Conservation (phyloP, 1,139 yeast genomes). For the Neolecta irregularis region DNA sequence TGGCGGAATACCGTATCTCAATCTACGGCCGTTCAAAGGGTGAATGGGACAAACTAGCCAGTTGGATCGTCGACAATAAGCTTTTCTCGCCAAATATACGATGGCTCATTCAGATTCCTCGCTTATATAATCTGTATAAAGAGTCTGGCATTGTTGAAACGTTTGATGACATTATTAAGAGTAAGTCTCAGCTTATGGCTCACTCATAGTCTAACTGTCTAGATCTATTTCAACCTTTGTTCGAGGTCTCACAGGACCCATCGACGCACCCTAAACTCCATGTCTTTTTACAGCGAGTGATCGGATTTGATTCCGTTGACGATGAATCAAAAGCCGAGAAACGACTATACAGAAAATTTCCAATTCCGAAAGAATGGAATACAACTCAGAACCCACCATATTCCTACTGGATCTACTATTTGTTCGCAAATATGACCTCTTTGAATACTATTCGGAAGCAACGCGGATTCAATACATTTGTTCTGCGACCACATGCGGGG, state of each 20-base stretch:
- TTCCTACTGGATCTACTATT: conserved; percentile 79
- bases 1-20: conserved; percentile 65
- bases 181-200: not conserved
- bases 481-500: conserved; percentile 92
- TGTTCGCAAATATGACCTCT: conserved; percentile 72
- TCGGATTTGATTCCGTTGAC: conserved; percentile 96
- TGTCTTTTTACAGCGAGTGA: conserved; percentile 77
- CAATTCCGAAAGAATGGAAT: conserved; percentile 72
- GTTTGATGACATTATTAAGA: conserved; percentile 60
- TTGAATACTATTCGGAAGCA: conserved; percentile 66
- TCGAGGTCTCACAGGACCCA: conserved; percentile 80
- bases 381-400: conserved; percentile 81
- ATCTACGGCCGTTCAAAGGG: conserved; percentile 17
- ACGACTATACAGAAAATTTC: conserved; percentile 63
- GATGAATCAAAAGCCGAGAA: conserved; percentile 91
- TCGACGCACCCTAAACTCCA: conserved; percentile 73
- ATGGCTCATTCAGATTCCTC: conserved; percentile 91
- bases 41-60: conserved; percentile 93
- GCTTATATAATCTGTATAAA: conserved; percentile 80
- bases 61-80: conserved; percentile 89
- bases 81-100: conserved; percentile 85
- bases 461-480: conserved; percentile 72
- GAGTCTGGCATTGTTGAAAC: conserved; percentile 51
- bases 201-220: not conserved
- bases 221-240: conserved; percentile 50